Evolutionary conservation across 1,139 yeast species (phyloP), one percentile per base, ranked within the genome.

Genomic region (Meyerozyma guilliermondii): DNA sequence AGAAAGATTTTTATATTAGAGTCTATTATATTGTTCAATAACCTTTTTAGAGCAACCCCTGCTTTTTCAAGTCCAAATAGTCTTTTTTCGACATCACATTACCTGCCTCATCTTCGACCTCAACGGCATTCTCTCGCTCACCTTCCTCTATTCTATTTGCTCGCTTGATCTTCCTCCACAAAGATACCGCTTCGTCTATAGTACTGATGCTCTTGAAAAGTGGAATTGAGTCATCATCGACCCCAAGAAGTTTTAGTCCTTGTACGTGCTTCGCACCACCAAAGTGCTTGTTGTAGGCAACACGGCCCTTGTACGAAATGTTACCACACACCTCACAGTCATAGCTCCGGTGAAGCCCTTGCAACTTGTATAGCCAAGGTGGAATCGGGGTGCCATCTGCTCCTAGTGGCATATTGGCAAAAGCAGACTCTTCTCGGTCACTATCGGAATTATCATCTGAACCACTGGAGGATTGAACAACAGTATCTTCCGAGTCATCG

Each of bases 331-430:
- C 78, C 59, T 94, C 97, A 63, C 99, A 92, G 1, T 66, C 59
- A 53, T 80, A 87, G 41, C 76, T 79, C 41, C 79, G 77, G 45
- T 87, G 88, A 10, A 91, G 68, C 0, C 98, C 98, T 54, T 88
- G 92, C 29, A 89, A 68, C 59, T 91, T 92, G 72, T 81, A 91
- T 24, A 92, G 67, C 99, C 99, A 92, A 46, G 74, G 80, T 1
- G 98, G 98, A 33, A 92, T 88, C 0, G 98, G 97, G 35, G 76
- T 76, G 0, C 98, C 98, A 61, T 91, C 96, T 29, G 87, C 76
- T 0, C 96, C 98, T 1, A 87, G 49, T 0, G 96, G 96, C 43
- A 87, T 62, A 47, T 83, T 80, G 44, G 80, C 68, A 45, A 38
- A 39, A 33, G 41, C 42, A 44, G 49, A 51, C 16, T 33, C 36